phyloP scores from a whole-genome alignment of 1,139 yeast genomes.

The Pichia terricola region DNA sequence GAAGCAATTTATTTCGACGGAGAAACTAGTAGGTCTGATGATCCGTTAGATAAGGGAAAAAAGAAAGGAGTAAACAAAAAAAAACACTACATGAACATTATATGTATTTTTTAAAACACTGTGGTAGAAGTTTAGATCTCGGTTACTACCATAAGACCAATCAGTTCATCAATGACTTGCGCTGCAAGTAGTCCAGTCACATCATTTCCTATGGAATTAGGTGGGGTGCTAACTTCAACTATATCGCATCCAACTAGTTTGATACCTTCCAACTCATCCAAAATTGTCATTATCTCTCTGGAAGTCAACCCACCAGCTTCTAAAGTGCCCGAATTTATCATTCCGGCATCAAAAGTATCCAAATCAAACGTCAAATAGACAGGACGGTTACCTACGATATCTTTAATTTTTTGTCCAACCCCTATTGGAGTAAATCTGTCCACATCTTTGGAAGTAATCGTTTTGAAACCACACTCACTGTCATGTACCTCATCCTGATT shows the following conservation, averaged over 20 bases:
- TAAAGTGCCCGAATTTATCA: slow-evolving; percentile 50
- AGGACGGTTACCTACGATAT: slow-evolving; percentile 28
- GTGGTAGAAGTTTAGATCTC: slow-evolving; percentile 6
- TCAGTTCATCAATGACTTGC: slow-evolving; percentile 39
- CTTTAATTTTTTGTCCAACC: slow-evolving; percentile 29
- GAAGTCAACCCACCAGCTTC: slow-evolving; percentile 46
- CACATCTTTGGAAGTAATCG: slow-evolving; percentile 39
- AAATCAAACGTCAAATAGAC: slow-evolving; percentile 46
- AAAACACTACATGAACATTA: too few relatives aligned
- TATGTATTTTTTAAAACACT: too few relatives aligned
- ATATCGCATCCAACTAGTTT: slow-evolving; percentile 46
- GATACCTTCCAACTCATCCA: slow-evolving; percentile 41
- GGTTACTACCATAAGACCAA: slow-evolving; percentile 34
- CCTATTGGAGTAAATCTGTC: slow-evolving; percentile 28
- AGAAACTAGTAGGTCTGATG: too few relatives aligned
- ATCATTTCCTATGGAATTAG: slow-evolving; percentile 35
- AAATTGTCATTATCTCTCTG: slow-evolving; percentile 38
- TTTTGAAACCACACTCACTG: slow-evolving; percentile 36
- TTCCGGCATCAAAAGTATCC: slow-evolving; percentile 45
- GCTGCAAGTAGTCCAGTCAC: slow-evolving; percentile 47
- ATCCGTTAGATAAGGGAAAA: too few relatives aligned
- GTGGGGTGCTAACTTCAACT: slow-evolving; percentile 52
- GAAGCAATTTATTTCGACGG: too few relatives aligned
- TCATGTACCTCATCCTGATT: slow-evolving; percentile 37
- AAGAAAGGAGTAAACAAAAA: too few relatives aligned